Evolutionary conservation across 2,329 filamentous ascomycete genomes (phyloP), one percentile per base, ranked within the genome.

Genomic region (Sclerotinia spermophila): DNA sequence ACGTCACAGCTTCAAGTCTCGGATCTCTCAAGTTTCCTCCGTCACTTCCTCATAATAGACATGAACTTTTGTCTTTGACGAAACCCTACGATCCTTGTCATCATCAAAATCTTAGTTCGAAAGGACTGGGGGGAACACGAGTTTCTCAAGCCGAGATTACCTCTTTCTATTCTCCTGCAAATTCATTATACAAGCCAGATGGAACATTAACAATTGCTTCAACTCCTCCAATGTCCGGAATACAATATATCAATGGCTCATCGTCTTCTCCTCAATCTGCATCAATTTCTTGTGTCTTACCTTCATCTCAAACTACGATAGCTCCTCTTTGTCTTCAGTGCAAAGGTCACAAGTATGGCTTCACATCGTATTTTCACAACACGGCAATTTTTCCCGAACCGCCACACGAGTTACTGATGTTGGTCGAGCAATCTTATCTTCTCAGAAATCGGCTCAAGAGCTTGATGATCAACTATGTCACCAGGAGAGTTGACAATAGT

Each of bases 321-420:
- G 66, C 66, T 60, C 67, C 69, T 15, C 61, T 65, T 21, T 77
- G 76, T 44, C 66, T 69, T 13, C 61, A 71, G 40, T 78, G 76
- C 70, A 76, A 73, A 71, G 76, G 76, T 17, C 67, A 73, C 24
- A 74, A 73, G 24, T 76, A 76, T 67, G 70, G 72, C 62, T 78
- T 75, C 72, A 76, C 72, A 21, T 56, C 73, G 5, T 78, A 78
- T 61, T 78, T 78, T 68, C 76, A 78, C 67, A 77, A 77, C 60
- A 70, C 56, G 5, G 68, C 58, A 2, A 68, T 76, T 62, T 77
- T 76, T 69, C 24, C 68, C 21, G 56, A 70, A 19, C 75, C 75
- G 70, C 76, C 76, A 38, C 76, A 78, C 51, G 70, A 69, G 13
- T 64, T 78, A 1, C 71, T 78, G 3, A 33, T 55, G 21, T 45